Percentiles rank a stretch among this genome's conserved stretches.
These are phyloP conservation scores for Boletus rubescentipes DNA, from an alignment of 768 basidiomycete species.

Conservation along the genomic window DNA sequence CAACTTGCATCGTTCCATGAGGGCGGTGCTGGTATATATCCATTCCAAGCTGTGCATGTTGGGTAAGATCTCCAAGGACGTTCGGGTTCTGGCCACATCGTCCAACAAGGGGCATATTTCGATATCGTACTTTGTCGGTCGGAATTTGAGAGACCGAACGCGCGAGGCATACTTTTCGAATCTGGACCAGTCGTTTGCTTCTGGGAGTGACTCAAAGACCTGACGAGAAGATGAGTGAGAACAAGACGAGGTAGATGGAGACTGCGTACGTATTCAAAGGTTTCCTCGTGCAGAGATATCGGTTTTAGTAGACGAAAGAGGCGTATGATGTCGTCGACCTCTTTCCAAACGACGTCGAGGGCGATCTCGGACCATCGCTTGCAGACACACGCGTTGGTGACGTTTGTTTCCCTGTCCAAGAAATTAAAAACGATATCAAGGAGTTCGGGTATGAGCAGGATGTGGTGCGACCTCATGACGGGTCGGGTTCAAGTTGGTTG, in stretches of 20 bases:
- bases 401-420: slow-evolving; percentile 42
- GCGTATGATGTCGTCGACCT: slow-evolving; percentile 44
- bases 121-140: slow-evolving; percentile 11
- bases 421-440: slow-evolving; percentile 55
- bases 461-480: slow-evolving; percentile 19
- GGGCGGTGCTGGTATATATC: slow-evolving; percentile 28
- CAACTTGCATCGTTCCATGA: slow-evolving; percentile 42
- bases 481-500: no score
- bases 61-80: slow-evolving; percentile 52
- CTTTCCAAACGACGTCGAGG: slow-evolving; percentile 57
- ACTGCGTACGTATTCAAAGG: slow-evolving; percentile 24
- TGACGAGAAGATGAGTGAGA: slow-evolving; percentile 18
- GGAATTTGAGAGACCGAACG: slow-evolving; percentile 40
- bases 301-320: slow-evolving; percentile 53
- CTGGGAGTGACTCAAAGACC: slow-evolving; percentile 43
- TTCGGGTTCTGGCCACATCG: slow-evolving; percentile 56
- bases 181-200: slow-evolving; percentile 52
- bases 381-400: slow-evolving; percentile 52
- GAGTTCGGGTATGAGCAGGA: slow-evolving; percentile 57
- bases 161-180: slow-evolving; percentile 55
- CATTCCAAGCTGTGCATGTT: slow-evolving; percentile 53
- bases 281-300: slow-evolving; percentile 25
- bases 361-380: slow-evolving; percentile 59
- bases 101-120: slow-evolving; percentile 36
- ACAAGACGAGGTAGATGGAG: background rate